Base-by-base conservation (phyloP, 2,329 filamentous ascomycete species). In the Ophiostoma ulmi region DNA sequence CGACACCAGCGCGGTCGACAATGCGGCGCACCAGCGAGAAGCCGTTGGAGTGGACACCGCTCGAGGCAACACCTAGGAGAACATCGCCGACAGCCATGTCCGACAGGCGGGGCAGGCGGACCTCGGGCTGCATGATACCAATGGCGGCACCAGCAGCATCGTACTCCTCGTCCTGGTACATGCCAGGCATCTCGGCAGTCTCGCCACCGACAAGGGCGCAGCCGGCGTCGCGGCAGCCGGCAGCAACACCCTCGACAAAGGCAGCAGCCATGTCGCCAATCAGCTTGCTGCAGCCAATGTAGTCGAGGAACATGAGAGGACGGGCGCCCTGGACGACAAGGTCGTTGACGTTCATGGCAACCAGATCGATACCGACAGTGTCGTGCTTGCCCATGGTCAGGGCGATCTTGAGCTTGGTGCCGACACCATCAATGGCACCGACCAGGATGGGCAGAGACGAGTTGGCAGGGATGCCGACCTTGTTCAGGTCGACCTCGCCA, bases 281-380 rank as follows among this genome's bases (percentile, higher is more conserved):
- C 31, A 99, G 87, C 79, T 90, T 91, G 80, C 92, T 93, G 85
- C 94, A 97, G 73, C 93, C 94, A 81, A 96, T 97, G 86, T 97
- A 98, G 83, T 99, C 95, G 73, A 98, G 89, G 86, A 99, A 98
- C 85, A 95, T 95, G 74, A 98, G 85, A 1, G 95, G 94, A 75
- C 95, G 92, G 14, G 95, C 95, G 70, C 95, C 95, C 82, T 98
- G 94, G 10, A 98, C 95, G 69, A 99, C 90, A 0, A 99, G 86
- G 77, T 99, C 95, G 80, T 99, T 99, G 78, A 98, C 95, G 80
- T 97, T 98, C 94, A 98, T 98, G 75, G 95, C 95, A 4, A 99
- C 95, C 48, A 99, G 87, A 78, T 99, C 95, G 76, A 99, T 93
- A 72, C 95, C 95, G 13, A 99, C 94, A 3, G 94, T 97, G 80